Conservation (phyloP, 345 rosid genomes). For the Pseudoturritis turrita region DNA sequence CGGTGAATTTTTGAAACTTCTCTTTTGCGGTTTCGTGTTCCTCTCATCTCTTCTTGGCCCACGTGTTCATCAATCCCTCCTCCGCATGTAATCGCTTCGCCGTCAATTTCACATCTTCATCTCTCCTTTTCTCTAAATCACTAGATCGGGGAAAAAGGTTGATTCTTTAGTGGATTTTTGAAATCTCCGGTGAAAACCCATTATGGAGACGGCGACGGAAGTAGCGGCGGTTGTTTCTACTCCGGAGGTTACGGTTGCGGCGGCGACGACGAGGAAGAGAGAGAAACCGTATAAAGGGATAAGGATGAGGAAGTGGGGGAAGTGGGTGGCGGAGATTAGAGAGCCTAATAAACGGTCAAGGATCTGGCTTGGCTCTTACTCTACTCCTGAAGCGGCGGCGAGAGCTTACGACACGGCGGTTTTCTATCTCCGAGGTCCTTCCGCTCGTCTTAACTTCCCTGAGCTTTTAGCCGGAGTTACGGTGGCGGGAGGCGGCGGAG, state of each 20-base stretch:
- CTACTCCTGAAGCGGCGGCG: constrained; percentile 94
- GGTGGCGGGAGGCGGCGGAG: constrained; percentile 30
- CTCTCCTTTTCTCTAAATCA: background rate
- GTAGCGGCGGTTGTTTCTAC: constrained; percentile 19
- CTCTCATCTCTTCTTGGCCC: constrained; percentile 34
- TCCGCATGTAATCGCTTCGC: constrained; percentile 39
- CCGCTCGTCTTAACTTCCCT: constrained; percentile 92
- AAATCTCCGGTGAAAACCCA: constrained; percentile 1
- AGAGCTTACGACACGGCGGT: constrained; percentile 98
- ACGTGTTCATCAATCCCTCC: constrained; percentile 28
- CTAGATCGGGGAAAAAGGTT: background rate
- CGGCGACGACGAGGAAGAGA: constrained; percentile 35
- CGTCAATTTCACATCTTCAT: constrained; percentile 21
- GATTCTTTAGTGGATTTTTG: background rate
- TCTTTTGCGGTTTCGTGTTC: constrained; percentile 33
- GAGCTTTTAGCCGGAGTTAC: constrained; percentile 61
- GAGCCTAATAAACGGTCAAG: constrained; percentile 96
- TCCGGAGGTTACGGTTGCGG: background rate
- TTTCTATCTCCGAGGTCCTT: constrained; percentile 79
- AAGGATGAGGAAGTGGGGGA: constrained; percentile 99
- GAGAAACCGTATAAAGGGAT: constrained; percentile 82
- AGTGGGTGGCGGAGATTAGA: constrained; percentile 99
- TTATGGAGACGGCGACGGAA: constrained; percentile 40
- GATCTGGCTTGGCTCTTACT: constrained; percentile 98
- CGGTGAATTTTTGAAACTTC: constrained; percentile 34